Evolutionary conservation across 2,329 filamentous ascomycete genomes (phyloP).

Genomic region (Nothophoma quercina): DNA sequence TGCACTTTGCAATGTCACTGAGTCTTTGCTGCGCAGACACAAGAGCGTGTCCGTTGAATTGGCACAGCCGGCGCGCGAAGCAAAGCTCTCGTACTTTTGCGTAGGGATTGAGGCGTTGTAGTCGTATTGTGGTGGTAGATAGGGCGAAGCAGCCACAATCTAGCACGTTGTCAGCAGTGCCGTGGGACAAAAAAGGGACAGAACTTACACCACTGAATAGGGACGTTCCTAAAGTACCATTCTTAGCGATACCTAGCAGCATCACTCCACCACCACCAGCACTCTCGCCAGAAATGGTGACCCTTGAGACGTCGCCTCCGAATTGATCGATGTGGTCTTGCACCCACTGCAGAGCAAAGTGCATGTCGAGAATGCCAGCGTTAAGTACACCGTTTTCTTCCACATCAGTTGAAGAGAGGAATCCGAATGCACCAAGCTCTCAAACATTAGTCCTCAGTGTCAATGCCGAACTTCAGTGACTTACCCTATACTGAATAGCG

Average conservation of each 20-base stretch:
- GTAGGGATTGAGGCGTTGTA: constrained; percentile 57
- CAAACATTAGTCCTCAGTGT: background rate
- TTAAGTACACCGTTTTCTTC: constrained; percentile 47
- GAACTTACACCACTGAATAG: constrained; percentile 45
- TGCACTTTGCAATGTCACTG: constrained; percentile 47
- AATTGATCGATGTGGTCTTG: constrained; percentile 53
- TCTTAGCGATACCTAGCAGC: constrained; percentile 45
- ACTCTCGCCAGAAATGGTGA: constrained; percentile 48
- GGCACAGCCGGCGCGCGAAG: constrained; percentile 35
- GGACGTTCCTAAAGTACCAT: constrained; percentile 36
- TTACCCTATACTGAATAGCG: constrained; percentile 59
- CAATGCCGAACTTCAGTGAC: background rate
- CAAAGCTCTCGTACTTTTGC: constrained; percentile 56
- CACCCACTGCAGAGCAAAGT: constrained; percentile 60
- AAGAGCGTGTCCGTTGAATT: constrained; percentile 47
- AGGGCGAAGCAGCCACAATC: constrained; percentile 55
- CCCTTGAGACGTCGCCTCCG: constrained; percentile 30
- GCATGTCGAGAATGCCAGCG: constrained; percentile 56
- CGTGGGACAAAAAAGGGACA: too few species aligned
- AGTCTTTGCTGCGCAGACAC: constrained; percentile 48
- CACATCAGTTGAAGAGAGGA: constrained; percentile 49
- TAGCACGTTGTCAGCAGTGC: constrained; percentile 1
- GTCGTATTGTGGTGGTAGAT: constrained; percentile 62
- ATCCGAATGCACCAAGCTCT: constrained; percentile 55
- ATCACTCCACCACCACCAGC: constrained; percentile 51